Conservation (phyloP, 768 basidiomycete genomes). For the Symmetrospora coprosmae region DNA sequence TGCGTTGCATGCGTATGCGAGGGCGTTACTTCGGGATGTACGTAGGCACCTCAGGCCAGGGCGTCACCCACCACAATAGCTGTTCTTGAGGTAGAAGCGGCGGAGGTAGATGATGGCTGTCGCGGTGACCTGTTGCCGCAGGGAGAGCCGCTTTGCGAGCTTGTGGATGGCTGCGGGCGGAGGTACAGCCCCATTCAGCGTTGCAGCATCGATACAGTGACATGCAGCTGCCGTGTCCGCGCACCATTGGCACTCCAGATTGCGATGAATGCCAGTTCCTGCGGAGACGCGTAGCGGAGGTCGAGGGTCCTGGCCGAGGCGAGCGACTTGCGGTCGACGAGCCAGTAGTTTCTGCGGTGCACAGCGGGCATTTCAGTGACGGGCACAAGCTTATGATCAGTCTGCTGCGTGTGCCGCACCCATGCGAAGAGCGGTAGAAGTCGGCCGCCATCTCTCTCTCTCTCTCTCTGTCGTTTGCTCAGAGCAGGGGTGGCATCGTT, state of each 20-base stretch:
- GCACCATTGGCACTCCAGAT: conserved; percentile 79
- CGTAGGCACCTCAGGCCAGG: no score
- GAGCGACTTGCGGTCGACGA: conserved; percentile 65
- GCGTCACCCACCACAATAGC: conserved; percentile 47
- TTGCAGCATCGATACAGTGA: background rate
- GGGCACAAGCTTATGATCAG: background rate
- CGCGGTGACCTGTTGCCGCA: conserved; percentile 81
- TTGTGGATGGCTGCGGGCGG: conserved; percentile 58
- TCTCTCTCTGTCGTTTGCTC: background rate
- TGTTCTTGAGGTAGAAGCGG: conserved; percentile 91
- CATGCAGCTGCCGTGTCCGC: no score
- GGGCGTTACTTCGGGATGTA: background rate
- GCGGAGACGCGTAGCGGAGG: conserved; percentile 59
- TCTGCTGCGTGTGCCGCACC: background rate
- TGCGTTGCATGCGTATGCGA: background rate
- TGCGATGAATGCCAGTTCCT: conserved; percentile 65
- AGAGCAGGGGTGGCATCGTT: no score
- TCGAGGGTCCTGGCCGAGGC: conserved; percentile 63
- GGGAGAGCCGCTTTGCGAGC: conserved; percentile 63
- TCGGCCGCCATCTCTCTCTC: conserved; percentile 10
- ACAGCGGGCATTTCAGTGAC: background rate
- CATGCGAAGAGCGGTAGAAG: conserved; percentile 22
- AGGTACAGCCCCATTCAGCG: no score
- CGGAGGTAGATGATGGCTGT: conserved; percentile 91
- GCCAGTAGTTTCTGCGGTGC: conserved; percentile 65